phyloP scores from a whole-genome alignment of 2,329 filamentous ascomycete genomes.

The Calcarisporium arbuscula region DNA sequence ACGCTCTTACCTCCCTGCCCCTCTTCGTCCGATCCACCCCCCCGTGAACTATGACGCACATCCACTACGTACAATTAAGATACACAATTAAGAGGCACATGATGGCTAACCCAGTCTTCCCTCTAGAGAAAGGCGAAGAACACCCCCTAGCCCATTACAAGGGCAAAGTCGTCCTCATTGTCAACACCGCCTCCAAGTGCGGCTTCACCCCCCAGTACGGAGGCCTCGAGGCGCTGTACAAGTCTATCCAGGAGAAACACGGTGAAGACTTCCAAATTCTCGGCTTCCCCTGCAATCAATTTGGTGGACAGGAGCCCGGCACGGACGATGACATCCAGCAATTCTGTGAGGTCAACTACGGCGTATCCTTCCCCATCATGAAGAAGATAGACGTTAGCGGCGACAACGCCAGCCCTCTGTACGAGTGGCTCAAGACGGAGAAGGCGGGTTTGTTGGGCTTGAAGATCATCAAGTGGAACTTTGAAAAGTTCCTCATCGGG shows the following conservation, averaged over 20 bases:
- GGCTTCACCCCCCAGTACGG: conserved; percentile 96
- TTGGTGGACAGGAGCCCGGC: conserved; percentile 84
- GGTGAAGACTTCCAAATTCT: conserved; percentile 76
- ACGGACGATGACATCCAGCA: conserved; percentile 71
- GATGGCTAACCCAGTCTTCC: conserved; percentile 12
- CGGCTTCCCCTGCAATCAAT: conserved; percentile 99
- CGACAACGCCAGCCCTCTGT: conserved; percentile 52
- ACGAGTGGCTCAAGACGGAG: conserved; percentile 61
- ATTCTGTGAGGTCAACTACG: conserved; percentile 89
- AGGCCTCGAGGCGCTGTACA: conserved; percentile 86
- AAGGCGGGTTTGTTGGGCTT: conserved; percentile 81
- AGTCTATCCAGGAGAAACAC: conserved; percentile 63
- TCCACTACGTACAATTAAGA: not conserved
- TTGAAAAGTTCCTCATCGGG: conserved; percentile 94
- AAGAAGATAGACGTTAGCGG: conserved; percentile 95
- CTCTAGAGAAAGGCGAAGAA: conserved; percentile 52
- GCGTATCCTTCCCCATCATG: conserved; percentile 85
- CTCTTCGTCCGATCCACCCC: not conserved
- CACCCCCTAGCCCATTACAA: conserved; percentile 66
- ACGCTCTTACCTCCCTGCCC: conserved; percentile 27
- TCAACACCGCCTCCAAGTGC: conserved; percentile 98
- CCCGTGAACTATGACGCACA: not conserved
- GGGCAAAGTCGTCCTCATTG: conserved; percentile 89
- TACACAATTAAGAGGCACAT: not conserved
- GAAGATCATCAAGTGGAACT: conserved; percentile 98